These are phyloP conservation scores for Lophium mytilinum DNA, from an alignment of 495 filamentous ascomycete genomes.

Conservation along the genomic window DNA sequence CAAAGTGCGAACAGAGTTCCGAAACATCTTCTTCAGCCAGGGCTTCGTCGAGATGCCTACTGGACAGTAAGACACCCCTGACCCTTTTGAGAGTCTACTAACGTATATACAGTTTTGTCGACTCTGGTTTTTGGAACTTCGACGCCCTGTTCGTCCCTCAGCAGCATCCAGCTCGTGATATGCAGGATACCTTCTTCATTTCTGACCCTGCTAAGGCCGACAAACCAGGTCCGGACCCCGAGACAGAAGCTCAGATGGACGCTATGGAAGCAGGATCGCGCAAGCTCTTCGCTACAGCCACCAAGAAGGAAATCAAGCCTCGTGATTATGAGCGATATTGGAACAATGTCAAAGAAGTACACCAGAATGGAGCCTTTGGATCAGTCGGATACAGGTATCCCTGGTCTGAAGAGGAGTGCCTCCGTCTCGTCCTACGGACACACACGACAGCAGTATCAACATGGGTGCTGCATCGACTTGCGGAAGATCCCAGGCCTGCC, in stretches of 20 bases:
- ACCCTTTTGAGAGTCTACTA: not conserved
- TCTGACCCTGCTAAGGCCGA: conserved; percentile 75
- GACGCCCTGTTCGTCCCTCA: conserved; percentile 95
- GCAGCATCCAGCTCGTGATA: conserved; percentile 91
- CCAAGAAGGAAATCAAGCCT: conserved; percentile 28
- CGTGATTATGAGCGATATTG: conserved; percentile 76
- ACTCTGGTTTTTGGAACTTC: conserved; percentile 98
- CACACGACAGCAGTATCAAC: conserved; percentile 90
- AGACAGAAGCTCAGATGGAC: conserved; percentile 30
- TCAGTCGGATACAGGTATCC: conserved; percentile 93
- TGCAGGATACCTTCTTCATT: conserved; percentile 98
- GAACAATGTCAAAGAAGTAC: conserved; percentile 75
- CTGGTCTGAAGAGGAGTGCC: conserved; percentile 81
- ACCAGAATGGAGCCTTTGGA: conserved; percentile 79
- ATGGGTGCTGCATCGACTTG: conserved; percentile 81
- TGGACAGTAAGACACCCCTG: conserved; percentile 38
- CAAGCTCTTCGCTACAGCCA: conserved; percentile 28
- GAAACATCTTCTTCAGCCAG: conserved; percentile 95
- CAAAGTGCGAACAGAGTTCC: conserved; percentile 89
- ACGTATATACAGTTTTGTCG: conserved; percentile 56
- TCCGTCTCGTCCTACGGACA: conserved; percentile 84
- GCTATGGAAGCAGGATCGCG: conserved; percentile 32
- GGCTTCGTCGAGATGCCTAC: conserved; percentile 83
- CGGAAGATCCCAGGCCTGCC: conserved; percentile 68
- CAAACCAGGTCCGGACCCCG: conserved; percentile 63